These are phyloP conservation scores for Vitis cinerea DNA, from an alignment of 164 flowering plant genomes.

Conservation along the genomic window DNA sequence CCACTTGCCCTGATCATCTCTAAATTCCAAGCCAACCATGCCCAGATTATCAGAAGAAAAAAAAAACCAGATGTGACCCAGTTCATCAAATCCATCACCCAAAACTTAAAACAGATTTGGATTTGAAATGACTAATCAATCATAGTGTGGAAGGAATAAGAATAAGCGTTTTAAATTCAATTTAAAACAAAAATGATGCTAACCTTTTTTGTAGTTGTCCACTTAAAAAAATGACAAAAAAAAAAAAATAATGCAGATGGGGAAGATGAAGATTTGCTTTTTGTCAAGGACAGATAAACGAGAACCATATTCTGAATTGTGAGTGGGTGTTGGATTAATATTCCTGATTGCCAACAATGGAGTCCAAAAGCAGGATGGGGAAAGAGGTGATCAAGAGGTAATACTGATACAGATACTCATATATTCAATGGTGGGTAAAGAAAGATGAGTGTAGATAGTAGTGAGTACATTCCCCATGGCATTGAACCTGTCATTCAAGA, in stretches of 20 bases:
- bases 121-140: neutral
- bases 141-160: neutral
- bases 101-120: no score
- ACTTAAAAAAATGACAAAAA: no score
- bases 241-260: no score
- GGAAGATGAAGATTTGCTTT: no score
- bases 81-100: no score
- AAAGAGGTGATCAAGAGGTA: neutral
- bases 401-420: neutral
- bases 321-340: neutral
- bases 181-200: neutral
- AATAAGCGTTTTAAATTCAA: neutral
- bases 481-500: conserved; percentile 3
- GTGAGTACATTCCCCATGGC: conserved; percentile 1
- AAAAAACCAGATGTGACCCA: no score
- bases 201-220: no score
- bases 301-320: neutral
- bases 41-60: no score
- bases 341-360: neutral
- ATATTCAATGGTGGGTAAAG: neutral
- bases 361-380: neutral
- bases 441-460: no score
- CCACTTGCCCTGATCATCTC: no score
- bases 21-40: no score
- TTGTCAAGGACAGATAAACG: neutral